phyloP scores from a whole-genome alignment of 2,329 filamentous ascomycete genomes.

The Xenoacremonium recifei region DNA sequence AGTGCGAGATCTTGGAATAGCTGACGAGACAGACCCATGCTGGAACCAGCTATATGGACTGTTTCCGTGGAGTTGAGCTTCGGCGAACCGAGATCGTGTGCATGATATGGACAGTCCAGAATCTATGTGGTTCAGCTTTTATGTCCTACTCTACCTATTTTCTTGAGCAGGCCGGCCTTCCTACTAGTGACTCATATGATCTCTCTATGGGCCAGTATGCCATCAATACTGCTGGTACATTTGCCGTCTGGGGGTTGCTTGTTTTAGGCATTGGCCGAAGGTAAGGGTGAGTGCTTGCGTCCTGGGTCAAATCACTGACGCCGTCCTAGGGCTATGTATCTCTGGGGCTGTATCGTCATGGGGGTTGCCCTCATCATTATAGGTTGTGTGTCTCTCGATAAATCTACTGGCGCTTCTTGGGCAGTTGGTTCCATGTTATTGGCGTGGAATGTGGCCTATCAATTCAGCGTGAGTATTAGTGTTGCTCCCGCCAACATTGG shows the following conservation, averaged over 20 bases:
- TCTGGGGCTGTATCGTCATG: neutral
- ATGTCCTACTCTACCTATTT: neutral
- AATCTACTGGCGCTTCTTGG: conserved; percentile 19
- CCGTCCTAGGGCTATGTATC: no score
- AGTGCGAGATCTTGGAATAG: no score
- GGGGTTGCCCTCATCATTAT: neutral
- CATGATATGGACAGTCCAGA: conserved; percentile 28
- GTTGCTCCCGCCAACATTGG: no score
- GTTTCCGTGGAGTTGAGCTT: conserved; percentile 40
- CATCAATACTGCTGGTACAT: neutral
- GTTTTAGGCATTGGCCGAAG: neutral
- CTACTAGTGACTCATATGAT: neutral
- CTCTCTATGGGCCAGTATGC: neutral
- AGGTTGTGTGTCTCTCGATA: conserved; percentile 35
- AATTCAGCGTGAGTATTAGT: conserved; percentile 27
- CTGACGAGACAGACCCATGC: no score
- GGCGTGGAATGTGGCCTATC: neutral
- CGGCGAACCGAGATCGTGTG: conserved; percentile 37
- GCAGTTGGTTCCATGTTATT: neutral
- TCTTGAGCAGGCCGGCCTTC: neutral
- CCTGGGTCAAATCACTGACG: no score
- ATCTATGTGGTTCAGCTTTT: neutral
- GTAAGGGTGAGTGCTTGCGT: no score
- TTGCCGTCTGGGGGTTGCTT: neutral
- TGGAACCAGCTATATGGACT: conserved; percentile 38